Evolutionary conservation across 2,329 filamentous ascomycete genomes (phyloP).

Genomic region (Monosporascus cannonballus): DNA sequence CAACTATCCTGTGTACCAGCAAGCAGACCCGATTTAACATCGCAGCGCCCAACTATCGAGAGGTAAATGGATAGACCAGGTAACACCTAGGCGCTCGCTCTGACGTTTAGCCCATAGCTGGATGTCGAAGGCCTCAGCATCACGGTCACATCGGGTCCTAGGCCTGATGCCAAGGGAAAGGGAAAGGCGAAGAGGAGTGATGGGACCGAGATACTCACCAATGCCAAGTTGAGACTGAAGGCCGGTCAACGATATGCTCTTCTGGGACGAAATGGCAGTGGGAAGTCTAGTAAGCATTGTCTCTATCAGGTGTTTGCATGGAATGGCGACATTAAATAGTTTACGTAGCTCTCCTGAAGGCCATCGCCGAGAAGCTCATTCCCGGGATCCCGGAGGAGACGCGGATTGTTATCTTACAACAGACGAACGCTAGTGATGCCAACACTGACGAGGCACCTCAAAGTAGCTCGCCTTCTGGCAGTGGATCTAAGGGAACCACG

Average conservation of each 20-base stretch:
- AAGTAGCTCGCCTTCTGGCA: slow-evolving; percentile 5
- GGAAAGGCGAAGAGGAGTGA: slow-evolving; percentile 45
- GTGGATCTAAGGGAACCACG: slow-evolving; percentile 19
- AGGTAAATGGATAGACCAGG: slow-evolving; percentile 33
- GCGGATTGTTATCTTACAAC: slow-evolving; percentile 62
- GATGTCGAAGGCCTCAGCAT: slow-evolving; percentile 71
- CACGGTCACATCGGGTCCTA: slow-evolving; percentile 44
- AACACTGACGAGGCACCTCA: slow-evolving; percentile 20
- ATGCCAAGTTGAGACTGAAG: slow-evolving; percentile 66
- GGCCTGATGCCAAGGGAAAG: slow-evolving; percentile 29
- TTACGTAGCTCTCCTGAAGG: slow-evolving; percentile 57
- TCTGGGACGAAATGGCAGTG: slow-evolving; percentile 73
- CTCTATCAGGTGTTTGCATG: not conserved
- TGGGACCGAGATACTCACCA: slow-evolving; percentile 61
- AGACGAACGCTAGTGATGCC: slow-evolving; percentile 44
- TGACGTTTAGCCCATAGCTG: slow-evolving; percentile 36
- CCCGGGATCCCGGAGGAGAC: slow-evolving; percentile 66
- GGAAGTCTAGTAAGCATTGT: slow-evolving; percentile 63
- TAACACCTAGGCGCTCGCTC: not conserved
- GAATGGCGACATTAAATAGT: not conserved
- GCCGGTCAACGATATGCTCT: slow-evolving; percentile 70
- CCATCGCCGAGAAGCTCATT: slow-evolving; percentile 72
- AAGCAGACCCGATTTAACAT: slow-evolving; percentile 64
- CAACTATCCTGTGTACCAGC: slow-evolving; percentile 55
- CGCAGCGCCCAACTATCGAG: slow-evolving; percentile 46